phyloP scores from a whole-genome alignment of 2,329 filamentous ascomycete species.

The Fusarium sp. region DNA sequence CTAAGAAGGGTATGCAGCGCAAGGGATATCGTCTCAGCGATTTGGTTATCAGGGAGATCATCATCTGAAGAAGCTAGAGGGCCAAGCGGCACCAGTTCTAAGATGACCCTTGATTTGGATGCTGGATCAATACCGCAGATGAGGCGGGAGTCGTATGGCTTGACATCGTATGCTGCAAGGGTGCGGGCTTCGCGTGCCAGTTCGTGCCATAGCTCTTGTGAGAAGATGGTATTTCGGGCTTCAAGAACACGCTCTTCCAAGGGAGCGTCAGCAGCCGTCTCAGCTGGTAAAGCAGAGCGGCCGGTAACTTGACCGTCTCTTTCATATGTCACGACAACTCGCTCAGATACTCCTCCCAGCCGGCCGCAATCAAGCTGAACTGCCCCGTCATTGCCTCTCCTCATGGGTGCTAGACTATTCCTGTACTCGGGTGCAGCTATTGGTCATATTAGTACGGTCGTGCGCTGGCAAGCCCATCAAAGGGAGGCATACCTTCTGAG shows the following conservation, averaged over 20 bases:
- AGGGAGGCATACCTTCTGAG: conserved; percentile 67
- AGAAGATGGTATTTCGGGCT: conserved; percentile 80
- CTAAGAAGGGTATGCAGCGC: conserved; percentile 79
- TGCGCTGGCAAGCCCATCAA: neutral
- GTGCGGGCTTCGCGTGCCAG: conserved; percentile 81
- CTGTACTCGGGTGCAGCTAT: conserved; percentile 65
- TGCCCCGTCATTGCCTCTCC: conserved; percentile 76
- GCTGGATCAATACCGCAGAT: conserved; percentile 61
- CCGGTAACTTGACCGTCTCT: conserved; percentile 67
- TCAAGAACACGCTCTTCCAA: conserved; percentile 75
- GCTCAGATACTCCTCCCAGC: conserved; percentile 60
- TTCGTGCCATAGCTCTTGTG: conserved; percentile 91
- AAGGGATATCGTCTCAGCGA: conserved; percentile 72
- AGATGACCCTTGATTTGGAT: conserved; percentile 61
- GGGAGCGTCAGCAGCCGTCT: conserved; percentile 59
- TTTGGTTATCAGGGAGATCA: conserved; percentile 51
- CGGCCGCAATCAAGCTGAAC: conserved; percentile 75
- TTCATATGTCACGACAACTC: conserved; percentile 73
- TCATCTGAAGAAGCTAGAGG: conserved; percentile 44
- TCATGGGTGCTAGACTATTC: conserved; percentile 80
- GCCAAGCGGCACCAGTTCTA: conserved; percentile 74
- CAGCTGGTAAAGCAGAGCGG: conserved; percentile 58
- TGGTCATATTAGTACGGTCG: conserved; percentile 38
- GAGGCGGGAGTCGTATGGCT: conserved; percentile 65
- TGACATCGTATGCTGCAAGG: conserved; percentile 75